Base-by-base conservation (phyloP, 2,329 filamentous ascomycete species). In the Cryphonectria parasitica region DNA sequence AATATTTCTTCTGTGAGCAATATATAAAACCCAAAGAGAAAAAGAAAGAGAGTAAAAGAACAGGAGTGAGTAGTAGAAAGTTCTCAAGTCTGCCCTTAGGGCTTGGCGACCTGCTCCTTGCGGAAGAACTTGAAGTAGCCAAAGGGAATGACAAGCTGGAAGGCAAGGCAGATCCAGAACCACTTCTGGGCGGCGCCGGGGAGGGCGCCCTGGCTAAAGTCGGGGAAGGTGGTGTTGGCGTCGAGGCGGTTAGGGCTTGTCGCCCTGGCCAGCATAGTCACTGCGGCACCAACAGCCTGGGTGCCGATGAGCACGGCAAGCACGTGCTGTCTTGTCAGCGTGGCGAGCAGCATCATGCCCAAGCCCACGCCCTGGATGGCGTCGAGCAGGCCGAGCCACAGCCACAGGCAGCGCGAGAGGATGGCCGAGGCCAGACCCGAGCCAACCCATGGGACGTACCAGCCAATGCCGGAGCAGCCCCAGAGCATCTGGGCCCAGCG, bases 401-500 rank as follows among this genome's bases (percentile, higher is more conserved):
- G 82, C 89, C 90, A 91, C 7, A 91, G 79, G 70, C 82, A 81
- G 61, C 89, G 83, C 2, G 87, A 87, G 13, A 88, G 79, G 1
- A 91, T 77, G 0, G 89, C 87, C 3, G 86, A 85, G 11, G 84
- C 82, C 0, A 87, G 78, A 19, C 85, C 84, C 1, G 81, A 81
- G 61, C 86, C 86, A 10, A 86, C 86, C 89, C 89, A 91, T 3
- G 90, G 90, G 2, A 92, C 78, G 76, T 87, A 91, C 56, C 85
- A 80, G 7, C 89, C 90, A 71, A 90, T 86, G 22, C 86, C 85
- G 8, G 85, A 88, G 8, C 85, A 87, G 11, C 85, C 87, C 90
- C 90, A 91, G 77, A 90, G 88, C 77, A 91, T 90, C 77, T 92
- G 90, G 13, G 86, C 86, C 89, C 89, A 92, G 72, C 89, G 83